phyloP scores from a whole-genome alignment of 257 asterid genomes.

The Handroanthus guayacan region DNA sequence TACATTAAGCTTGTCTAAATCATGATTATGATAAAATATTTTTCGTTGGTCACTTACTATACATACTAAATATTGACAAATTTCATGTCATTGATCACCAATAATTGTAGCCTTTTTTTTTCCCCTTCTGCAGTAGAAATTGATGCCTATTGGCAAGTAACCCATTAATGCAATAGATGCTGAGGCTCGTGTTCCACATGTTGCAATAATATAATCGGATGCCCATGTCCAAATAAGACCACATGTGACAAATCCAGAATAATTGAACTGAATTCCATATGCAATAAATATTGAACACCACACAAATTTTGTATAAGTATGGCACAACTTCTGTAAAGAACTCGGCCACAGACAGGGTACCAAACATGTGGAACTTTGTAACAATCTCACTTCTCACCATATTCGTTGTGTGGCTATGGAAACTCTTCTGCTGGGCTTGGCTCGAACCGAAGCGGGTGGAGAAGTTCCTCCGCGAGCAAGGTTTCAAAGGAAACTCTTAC shows the following conservation, averaged over 20 bases:
- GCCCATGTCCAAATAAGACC: neutral
- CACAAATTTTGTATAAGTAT: neutral
- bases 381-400: conserved; percentile 8
- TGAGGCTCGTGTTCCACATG: neutral
- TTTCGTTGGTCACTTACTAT: too few relatives aligned
- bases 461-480: conserved; percentile 35
- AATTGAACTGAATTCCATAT: neutral
- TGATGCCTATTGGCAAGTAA: neutral
- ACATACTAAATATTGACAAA: too few relatives aligned
- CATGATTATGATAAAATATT: too few relatives aligned
- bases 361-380: conserved; percentile 30
- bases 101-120: too few relatives aligned
- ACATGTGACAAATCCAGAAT: neutral
- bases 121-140: too few relatives aligned
- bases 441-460: conserved; percentile 36
- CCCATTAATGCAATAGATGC: neutral
- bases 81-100: too few relatives aligned
- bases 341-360: neutral
- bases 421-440: conserved; percentile 34
- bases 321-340: neutral
- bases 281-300: neutral
- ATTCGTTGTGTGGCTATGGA: conserved; percentile 39
- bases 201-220: neutral
- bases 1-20: too few relatives aligned
- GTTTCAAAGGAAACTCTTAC: conserved; percentile 44